A percentile compares a stretch with the other conserved stretches of the same genome.
Evolutionary conservation across 2,329 filamentous ascomycete species (phyloP).

Genomic region (Fusarium subglutinans): DNA sequence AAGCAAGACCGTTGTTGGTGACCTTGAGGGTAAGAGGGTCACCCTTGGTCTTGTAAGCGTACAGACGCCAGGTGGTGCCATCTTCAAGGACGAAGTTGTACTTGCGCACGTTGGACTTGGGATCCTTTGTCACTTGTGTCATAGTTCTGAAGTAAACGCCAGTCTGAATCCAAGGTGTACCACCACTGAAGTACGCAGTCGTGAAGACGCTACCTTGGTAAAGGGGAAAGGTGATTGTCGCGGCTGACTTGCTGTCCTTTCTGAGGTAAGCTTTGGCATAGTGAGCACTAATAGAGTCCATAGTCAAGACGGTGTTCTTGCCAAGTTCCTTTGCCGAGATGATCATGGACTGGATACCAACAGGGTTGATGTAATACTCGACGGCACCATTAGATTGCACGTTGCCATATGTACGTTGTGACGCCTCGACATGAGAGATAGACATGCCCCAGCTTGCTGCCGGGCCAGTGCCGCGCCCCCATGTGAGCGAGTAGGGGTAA

Average conservation of each 20-base stretch:
- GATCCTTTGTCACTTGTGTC: conserved; percentile 63
- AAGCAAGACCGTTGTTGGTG: conserved; percentile 70
- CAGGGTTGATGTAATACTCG: conserved; percentile 80
- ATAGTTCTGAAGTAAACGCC: conserved; percentile 78
- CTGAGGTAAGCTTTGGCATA: conserved; percentile 75
- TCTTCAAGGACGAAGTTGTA: conserved; percentile 80
- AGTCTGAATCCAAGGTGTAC: conserved; percentile 77
- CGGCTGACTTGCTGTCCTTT: conserved; percentile 59
- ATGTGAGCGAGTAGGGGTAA: conserved; percentile 77
- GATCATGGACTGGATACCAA: conserved; percentile 82
- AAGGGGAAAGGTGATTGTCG: conserved; percentile 79
- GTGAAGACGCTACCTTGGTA: conserved; percentile 92
- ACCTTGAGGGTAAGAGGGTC: conserved; percentile 74
- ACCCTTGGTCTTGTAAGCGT: conserved; percentile 70
- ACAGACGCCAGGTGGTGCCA: conserved; percentile 80
- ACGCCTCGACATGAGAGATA: conserved; percentile 76
- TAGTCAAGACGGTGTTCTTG: conserved; percentile 64
- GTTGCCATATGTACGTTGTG: conserved; percentile 73
- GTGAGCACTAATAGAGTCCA: conserved; percentile 64
- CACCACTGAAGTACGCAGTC: conserved; percentile 77
- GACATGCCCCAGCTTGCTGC: conserved; percentile 79
- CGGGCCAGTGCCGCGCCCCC: conserved; percentile 70
- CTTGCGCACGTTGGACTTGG: conserved; percentile 75
- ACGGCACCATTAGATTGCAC: conserved; percentile 65
- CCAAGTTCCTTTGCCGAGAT: conserved; percentile 82